phyloP scores from a whole-genome alignment of 257 asterid species.

The Solanum bukasovii region DNA sequence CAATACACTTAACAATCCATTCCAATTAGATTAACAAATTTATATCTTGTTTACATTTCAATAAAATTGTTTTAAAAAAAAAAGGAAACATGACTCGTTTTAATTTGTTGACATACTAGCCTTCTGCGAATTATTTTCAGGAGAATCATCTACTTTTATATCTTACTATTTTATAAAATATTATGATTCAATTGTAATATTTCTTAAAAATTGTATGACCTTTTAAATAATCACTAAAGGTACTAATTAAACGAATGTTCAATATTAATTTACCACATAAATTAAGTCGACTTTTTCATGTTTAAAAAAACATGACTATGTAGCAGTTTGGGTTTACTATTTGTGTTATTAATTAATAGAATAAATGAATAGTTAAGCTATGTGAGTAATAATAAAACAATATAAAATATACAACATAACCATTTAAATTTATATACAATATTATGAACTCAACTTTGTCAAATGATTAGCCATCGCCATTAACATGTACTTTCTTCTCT shows the following conservation, averaged over 20 bases:
- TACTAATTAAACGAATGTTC: not conserved
- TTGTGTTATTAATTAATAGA: not conserved
- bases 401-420: not conserved
- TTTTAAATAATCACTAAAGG: not conserved
- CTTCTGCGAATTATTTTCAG: not conserved
- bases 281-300: not conserved
- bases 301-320: not conserved
- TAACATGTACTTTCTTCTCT: not conserved
- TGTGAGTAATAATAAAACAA: not conserved
- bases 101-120: not conserved
- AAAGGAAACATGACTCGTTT: not conserved
- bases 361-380: not conserved
- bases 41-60: not conserved
- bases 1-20: not conserved
- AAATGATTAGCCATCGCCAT: not conserved
- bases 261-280: not conserved
- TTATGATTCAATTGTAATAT: not conserved
- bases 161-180: not conserved
- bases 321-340: not conserved
- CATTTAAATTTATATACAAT: not conserved
- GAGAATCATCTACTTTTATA: not conserved
- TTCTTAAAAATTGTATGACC: not conserved
- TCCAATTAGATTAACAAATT: not conserved
- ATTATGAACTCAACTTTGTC: not conserved
- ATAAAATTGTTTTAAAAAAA: not conserved